phyloP scores from a whole-genome alignment of 768 basidiomycete species.

The Boletus rubescentipes region DNA sequence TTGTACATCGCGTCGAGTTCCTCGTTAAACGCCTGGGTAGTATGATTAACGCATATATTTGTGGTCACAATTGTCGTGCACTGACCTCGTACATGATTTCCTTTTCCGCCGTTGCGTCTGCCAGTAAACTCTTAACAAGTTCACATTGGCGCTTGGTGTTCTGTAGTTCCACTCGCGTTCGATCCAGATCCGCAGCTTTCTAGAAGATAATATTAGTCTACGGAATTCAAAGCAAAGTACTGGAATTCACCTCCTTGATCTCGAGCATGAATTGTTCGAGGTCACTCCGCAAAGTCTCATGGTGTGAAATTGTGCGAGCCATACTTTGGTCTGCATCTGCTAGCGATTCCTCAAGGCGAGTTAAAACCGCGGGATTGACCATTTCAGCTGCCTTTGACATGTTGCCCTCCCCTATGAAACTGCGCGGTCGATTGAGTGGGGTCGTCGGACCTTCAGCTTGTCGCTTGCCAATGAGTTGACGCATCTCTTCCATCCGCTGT shows the following conservation, averaged over 20 bases:
- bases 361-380: conserved; percentile 11
- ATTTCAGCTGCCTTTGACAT: conserved; percentile 19
- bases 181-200: conserved; percentile 65
- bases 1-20: conserved; percentile 91
- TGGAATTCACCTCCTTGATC: conserved; percentile 54
- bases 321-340: conserved; percentile 60
- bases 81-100: conserved; percentile 91
- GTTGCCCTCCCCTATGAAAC: conserved; percentile 22
- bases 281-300: conserved; percentile 54
- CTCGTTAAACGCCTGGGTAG: conserved; percentile 82
- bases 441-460: conserved; percentile 46
- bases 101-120: conserved; percentile 81
- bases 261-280: conserved; percentile 49
- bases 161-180: conserved; percentile 61
- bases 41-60: neutral
- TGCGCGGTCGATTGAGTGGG: conserved; percentile 48
- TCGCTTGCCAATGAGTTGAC: conserved; percentile 63
- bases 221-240: neutral
- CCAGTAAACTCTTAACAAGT: conserved; percentile 72
- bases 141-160: conserved; percentile 73
- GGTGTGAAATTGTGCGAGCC: conserved; percentile 47
- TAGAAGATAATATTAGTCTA: conserved; percentile 27
- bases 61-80: neutral
- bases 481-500: conserved; percentile 82
- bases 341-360: conserved; percentile 48